Evolutionary conservation across 2,329 filamentous ascomycete species (phyloP).

Genomic region (Cucurbitaria berberidis): DNA sequence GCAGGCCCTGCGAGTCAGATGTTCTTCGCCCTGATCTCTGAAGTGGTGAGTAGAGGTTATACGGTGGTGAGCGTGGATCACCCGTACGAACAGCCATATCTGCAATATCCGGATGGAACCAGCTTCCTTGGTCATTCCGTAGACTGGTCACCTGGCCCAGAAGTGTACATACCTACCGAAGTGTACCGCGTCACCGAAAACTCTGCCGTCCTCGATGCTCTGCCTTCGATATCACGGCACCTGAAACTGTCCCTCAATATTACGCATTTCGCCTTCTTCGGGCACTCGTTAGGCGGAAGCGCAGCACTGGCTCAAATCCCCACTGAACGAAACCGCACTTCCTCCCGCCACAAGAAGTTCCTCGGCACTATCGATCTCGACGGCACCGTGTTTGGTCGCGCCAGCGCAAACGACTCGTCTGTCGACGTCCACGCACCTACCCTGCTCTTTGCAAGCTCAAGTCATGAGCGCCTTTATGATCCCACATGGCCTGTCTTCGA

Average conservation of each 20-base stretch:
- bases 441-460: slow-evolving; percentile 1
- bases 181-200: slow-evolving; percentile 12
- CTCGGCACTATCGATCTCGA: slow-evolving; percentile 18
- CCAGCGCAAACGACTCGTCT: slow-evolving; percentile 1
- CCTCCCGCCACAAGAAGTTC: background rate
- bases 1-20: slow-evolving; percentile 16
- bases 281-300: slow-evolving; percentile 24
- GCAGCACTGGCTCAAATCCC: slow-evolving; percentile 13
- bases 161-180: slow-evolving; percentile 13
- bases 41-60: slow-evolving; percentile 17
- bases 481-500: slow-evolving; percentile 15
- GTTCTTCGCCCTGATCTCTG: slow-evolving; percentile 14
- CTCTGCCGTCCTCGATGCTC: no score
- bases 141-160: background rate
- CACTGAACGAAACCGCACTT: slow-evolving; percentile 6
- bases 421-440: slow-evolving; percentile 4
- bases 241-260: slow-evolving; percentile 11
- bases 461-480: slow-evolving; percentile 3
- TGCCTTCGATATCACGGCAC: no score
- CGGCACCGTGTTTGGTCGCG: slow-evolving; percentile 6
- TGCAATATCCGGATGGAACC: slow-evolving; percentile 20
- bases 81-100: slow-evolving; percentile 23
- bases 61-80: slow-evolving; percentile 22
- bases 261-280: slow-evolving; percentile 20
- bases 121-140: slow-evolving; percentile 6